These are phyloP conservation scores for Dichotomopilus funicola DNA, from an alignment of 2,329 filamentous ascomycete genomes.

Conservation along the genomic window DNA sequence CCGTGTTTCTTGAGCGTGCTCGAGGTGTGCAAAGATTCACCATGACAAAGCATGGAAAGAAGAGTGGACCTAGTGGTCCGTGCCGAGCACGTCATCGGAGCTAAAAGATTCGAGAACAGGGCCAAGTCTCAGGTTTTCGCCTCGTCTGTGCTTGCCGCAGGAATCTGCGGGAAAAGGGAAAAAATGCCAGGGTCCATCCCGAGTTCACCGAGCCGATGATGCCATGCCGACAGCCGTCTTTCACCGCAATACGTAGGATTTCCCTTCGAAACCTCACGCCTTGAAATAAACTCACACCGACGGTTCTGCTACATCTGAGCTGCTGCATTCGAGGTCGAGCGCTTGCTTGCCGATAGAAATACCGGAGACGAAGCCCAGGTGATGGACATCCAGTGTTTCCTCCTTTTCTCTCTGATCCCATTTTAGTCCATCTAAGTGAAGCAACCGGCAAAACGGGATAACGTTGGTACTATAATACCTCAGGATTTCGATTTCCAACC, in stretches of 20 bases:
- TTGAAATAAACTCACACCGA: neutral
- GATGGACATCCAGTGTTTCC: neutral
- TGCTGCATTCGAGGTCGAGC: no score
- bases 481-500: no score
- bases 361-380: neutral
- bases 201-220: neutral
- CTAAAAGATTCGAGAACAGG: constrained; percentile 15
- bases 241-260: no score
- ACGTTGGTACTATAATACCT: no score
- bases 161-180: no score
- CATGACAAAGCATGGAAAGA: neutral
- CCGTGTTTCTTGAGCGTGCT: no score
- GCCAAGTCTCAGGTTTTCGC: constrained; percentile 6
- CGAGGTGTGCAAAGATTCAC: no score
- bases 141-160: neutral
- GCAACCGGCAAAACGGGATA: neutral
- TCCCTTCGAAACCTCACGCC: no score
- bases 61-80: neutral
- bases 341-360: neutral
- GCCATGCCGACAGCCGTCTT: no score
- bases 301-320: neutral
- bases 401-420: neutral
- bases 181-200: no score
- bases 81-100: constrained; percentile 24
- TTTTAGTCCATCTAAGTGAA: neutral